A percentile compares a stretch with the other conserved stretches of the same genome.
phyloP scores from a whole-genome alignment of 306 rosid species.

The Myrica gale region DNA sequence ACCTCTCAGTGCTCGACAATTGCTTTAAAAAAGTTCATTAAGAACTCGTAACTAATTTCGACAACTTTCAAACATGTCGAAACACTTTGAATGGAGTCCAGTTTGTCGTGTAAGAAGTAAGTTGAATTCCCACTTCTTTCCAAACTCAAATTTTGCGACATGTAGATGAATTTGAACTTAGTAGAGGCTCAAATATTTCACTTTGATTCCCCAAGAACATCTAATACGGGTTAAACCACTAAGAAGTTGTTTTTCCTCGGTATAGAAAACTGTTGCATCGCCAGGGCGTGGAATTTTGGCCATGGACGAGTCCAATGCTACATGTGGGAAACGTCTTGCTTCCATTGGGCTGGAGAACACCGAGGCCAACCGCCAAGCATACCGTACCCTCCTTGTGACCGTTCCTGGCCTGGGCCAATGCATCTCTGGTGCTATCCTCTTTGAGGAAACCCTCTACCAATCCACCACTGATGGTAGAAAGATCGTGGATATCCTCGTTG shows the following conservation, averaged over 20 bases:
- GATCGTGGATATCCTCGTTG: slow-evolving; percentile 68
- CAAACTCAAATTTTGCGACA: too few species aligned
- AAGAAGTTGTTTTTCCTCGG: neutral
- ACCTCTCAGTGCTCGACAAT: neutral
- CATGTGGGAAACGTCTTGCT: slow-evolving; percentile 88
- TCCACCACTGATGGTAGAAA: slow-evolving; percentile 76
- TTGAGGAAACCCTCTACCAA: slow-evolving; percentile 96
- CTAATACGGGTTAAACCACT: neutral
- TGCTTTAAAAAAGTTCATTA: neutral
- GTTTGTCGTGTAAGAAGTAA: too few species aligned
- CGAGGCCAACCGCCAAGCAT: slow-evolving; percentile 89
- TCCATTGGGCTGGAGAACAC: slow-evolving; percentile 95
- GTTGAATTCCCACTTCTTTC: too few species aligned
- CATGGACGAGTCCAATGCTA: slow-evolving; percentile 93
- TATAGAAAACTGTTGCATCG: slow-evolving; percentile 74
- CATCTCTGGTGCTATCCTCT: slow-evolving; percentile 87
- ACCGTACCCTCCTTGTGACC: slow-evolving; percentile 73
- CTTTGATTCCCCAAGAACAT: too few species aligned
- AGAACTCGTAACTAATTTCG: neutral
- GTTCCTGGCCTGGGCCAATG: slow-evolving; percentile 71
- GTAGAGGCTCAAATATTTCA: too few species aligned
- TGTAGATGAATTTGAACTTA: too few species aligned
- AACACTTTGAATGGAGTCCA: neutral
- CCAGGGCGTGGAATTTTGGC: slow-evolving; percentile 96
- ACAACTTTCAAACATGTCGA: neutral